Percentiles rank a stretch among this genome's conserved stretches.
These are phyloP conservation scores for Rhizophagus clarus DNA, from an alignment of 192 early-diverging fungal genomes.

Conservation along the genomic window DNA sequence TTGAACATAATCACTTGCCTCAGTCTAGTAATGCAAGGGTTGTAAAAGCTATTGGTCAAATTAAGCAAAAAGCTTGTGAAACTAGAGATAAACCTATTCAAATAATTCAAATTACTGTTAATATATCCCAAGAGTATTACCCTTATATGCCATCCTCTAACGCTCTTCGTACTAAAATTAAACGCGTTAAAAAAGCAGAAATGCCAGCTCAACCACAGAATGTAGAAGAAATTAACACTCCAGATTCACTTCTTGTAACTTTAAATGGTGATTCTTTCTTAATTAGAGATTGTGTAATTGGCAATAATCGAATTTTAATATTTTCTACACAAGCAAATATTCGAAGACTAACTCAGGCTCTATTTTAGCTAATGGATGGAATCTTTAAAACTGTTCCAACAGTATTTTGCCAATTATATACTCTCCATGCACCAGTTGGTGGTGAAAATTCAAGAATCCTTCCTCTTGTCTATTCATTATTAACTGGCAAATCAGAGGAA, in stretches of 20 bases:
- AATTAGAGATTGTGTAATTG: not conserved
- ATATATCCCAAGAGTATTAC: not conserved
- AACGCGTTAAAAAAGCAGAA: not conserved
- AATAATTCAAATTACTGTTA: slow-evolving; percentile 5
- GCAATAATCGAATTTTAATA: not conserved
- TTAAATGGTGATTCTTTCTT: not conserved
- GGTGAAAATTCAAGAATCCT: not conserved
- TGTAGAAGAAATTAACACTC: not conserved
- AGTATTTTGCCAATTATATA: too few relatives aligned
- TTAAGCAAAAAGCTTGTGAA: not conserved
- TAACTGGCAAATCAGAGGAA: not conserved
- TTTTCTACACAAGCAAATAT: not conserved
- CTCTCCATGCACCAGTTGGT: too few relatives aligned
- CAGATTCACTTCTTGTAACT: not conserved
- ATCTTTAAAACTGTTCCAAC: too few relatives aligned
- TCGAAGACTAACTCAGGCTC: not conserved
- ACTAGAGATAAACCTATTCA: not conserved
- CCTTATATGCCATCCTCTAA: not conserved
- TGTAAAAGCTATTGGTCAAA: not conserved
- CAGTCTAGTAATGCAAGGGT: not conserved
- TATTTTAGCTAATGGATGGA: not conserved
- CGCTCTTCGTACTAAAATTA: not conserved
- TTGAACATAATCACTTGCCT: slow-evolving; percentile 1
- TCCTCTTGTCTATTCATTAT: not conserved
- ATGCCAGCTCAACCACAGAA: not conserved